Percentiles rank a stretch among this genome's conserved stretches.
Evolutionary conservation across 768 basidiomycete genomes (phyloP).

Genomic region (Mycena filopes): DNA sequence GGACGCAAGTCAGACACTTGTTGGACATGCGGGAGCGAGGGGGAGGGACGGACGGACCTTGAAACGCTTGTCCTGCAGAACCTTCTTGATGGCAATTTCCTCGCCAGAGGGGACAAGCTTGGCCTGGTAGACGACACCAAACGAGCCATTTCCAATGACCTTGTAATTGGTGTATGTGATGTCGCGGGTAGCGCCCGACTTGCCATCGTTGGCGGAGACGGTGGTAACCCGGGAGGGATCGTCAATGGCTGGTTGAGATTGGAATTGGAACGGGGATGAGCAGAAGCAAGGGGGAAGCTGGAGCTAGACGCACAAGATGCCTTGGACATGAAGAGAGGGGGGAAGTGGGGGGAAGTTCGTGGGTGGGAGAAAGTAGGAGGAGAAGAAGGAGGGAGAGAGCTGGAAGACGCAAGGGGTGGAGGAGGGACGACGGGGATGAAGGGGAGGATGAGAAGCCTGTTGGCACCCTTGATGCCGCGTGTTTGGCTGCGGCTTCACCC

Average conservation of each 20-base stretch:
- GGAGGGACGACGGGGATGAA: slow-evolving; percentile 27
- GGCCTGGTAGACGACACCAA: slow-evolving; percentile 98
- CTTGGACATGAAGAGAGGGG: slow-evolving; percentile 27
- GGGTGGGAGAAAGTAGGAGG: slow-evolving; percentile 1
- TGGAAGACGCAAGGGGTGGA: slow-evolving; percentile 25
- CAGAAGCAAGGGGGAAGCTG: slow-evolving; percentile 31
- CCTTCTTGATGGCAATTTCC: slow-evolving; percentile 99
- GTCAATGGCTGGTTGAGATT: slow-evolving; percentile 65
- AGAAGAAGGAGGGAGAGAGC: slow-evolving; percentile 18
- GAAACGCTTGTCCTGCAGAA: slow-evolving; percentile 99
- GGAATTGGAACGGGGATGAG: slow-evolving; percentile 32
- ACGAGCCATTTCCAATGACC: slow-evolving; percentile 98
- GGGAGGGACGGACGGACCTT: slow-evolving; percentile 77
- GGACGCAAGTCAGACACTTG: slow-evolving; percentile 27
- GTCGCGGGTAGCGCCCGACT: slow-evolving; percentile 87
- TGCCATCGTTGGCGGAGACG: slow-evolving; percentile 95
- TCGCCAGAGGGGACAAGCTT: slow-evolving; percentile 79
- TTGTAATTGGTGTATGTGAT: slow-evolving; percentile 97
- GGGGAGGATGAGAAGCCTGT: not conserved
- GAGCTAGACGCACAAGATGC: slow-evolving; percentile 46
- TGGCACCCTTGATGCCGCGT: not conserved
- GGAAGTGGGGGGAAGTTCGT: slow-evolving; percentile 2
- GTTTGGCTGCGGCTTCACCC: not conserved
- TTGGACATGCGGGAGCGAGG: slow-evolving; percentile 9
- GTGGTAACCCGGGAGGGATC: slow-evolving; percentile 97